phyloP scores from a whole-genome alignment of 164 flowering plant genomes.

The Buxus sempervirens region DNA sequence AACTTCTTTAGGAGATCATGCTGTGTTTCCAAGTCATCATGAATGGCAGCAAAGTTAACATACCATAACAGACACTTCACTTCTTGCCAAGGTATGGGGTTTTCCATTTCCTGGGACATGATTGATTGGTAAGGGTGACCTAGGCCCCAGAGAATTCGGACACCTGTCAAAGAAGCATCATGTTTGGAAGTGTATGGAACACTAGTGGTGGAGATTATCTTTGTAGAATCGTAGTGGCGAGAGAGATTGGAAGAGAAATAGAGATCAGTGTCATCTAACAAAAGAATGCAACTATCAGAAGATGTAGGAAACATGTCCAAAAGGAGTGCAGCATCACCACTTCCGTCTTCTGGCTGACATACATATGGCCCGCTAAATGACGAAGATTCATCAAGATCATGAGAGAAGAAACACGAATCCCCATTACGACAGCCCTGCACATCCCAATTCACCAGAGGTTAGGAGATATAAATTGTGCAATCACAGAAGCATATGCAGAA shows the following conservation, averaged over 20 bases:
- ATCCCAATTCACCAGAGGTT: slow-evolving; percentile 14
- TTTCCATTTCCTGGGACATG: slow-evolving; percentile 28
- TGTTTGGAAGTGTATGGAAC: slow-evolving; percentile 26
- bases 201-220: slow-evolving; percentile 56
- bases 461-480: background rate
- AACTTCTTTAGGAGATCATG: slow-evolving; percentile 45
- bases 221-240: slow-evolving; percentile 34
- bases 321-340: slow-evolving; percentile 34
- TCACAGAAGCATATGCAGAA: background rate
- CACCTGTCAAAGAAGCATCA: slow-evolving; percentile 35
- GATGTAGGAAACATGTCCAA: slow-evolving; percentile 44
- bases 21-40: slow-evolving; percentile 41
- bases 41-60: slow-evolving; percentile 37
- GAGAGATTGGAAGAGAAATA: slow-evolving; percentile 56
- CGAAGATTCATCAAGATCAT: slow-evolving; percentile 35
- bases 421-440: slow-evolving; percentile 94
- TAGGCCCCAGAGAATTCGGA: slow-evolving; percentile 50
- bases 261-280: slow-evolving; percentile 64
- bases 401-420: slow-evolving; percentile 69
- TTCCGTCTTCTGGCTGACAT: slow-evolving; percentile 58
- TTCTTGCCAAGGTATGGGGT: slow-evolving; percentile 55
- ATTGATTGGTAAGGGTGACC: slow-evolving; percentile 47
- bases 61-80: slow-evolving; percentile 75
- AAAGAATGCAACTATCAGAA: slow-evolving; percentile 48
- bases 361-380: slow-evolving; percentile 22